Percentiles rank a stretch among this genome's conserved stretches.
These are phyloP conservation scores for Cladorrhinum sp. DNA, from an alignment of 2,329 filamentous ascomycete species.

Conservation along the genomic window DNA sequence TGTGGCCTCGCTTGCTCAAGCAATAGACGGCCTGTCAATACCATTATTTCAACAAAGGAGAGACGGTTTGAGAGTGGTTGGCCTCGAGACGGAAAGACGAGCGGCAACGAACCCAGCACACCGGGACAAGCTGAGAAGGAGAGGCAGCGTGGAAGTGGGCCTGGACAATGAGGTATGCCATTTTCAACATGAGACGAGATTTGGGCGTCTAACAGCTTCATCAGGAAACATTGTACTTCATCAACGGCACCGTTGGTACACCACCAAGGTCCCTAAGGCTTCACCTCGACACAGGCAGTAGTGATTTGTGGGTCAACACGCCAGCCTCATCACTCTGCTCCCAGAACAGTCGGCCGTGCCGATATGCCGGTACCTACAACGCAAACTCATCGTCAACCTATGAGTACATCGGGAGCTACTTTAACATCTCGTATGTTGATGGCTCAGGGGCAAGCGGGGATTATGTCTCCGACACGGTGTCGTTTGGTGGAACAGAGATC, in stretches of 20 bases:
- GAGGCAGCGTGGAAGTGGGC: slow-evolving; percentile 41
- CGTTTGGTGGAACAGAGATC: slow-evolving; percentile 53
- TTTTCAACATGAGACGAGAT: background rate
- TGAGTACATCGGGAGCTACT: slow-evolving; percentile 66
- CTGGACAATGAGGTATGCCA: slow-evolving; percentile 57
- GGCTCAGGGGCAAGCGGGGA: slow-evolving; percentile 73
- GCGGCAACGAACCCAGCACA: slow-evolving; percentile 40
- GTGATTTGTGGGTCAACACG: slow-evolving; percentile 70
- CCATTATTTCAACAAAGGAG: slow-evolving; percentile 32
- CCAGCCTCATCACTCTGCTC: slow-evolving; percentile 58
- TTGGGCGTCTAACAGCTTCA: slow-evolving; percentile 21
- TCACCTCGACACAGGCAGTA: slow-evolving; percentile 67
- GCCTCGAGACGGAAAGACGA: slow-evolving; percentile 43
- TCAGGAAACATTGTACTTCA: slow-evolving; percentile 61
- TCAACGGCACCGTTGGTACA: slow-evolving; percentile 62
- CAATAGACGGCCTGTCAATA: slow-evolving; percentile 30
- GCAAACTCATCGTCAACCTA: slow-evolving; percentile 75
- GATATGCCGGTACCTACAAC: slow-evolving; percentile 61
- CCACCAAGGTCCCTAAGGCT: slow-evolving; percentile 56
- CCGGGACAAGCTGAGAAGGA: slow-evolving; percentile 46
- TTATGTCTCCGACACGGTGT: slow-evolving; percentile 73
- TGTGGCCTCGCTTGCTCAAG: slow-evolving; percentile 30
- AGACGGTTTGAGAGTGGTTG: slow-evolving; percentile 44
- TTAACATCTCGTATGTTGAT: slow-evolving; percentile 88
- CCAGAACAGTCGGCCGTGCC: slow-evolving; percentile 49